These are phyloP conservation scores for Trichoderma atroviride DNA, from an alignment of 2,329 filamentous ascomycete species.

Conservation along the genomic window DNA sequence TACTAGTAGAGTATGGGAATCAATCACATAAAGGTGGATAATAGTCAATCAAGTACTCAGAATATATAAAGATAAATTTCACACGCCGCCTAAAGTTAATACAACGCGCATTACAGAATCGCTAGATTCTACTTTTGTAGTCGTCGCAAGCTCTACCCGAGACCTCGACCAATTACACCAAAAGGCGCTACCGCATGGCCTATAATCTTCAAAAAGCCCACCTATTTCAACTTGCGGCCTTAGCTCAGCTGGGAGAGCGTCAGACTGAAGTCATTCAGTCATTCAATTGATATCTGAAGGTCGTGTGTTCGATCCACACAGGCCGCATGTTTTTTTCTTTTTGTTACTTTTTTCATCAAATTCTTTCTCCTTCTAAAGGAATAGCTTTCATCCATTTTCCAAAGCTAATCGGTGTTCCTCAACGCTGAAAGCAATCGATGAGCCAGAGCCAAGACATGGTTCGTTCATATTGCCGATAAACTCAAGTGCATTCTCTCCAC, in stretches of 20 bases:
- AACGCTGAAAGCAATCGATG: no score
- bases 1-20: background rate
- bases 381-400: background rate
- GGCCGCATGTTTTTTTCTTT: slow-evolving; percentile 17
- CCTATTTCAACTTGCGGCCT: slow-evolving; percentile 17
- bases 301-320: slow-evolving; percentile 27
- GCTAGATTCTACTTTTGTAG: no score
- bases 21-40: background rate
- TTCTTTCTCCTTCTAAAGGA: background rate
- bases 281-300: slow-evolving; percentile 21
- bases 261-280: slow-evolving; percentile 24
- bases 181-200: background rate
- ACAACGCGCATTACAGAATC: no score
- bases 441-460: no score
- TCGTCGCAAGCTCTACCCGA: no score
- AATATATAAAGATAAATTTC: background rate
- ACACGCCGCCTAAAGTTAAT: no score
- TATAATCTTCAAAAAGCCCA: background rate
- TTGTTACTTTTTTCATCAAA: background rate
- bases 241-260: slow-evolving; percentile 27
- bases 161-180: background rate
- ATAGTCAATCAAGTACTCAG: background rate
- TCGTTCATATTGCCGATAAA: no score
- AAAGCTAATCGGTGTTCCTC: no score
- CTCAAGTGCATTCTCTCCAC: no score